A percentile compares a stretch with the other conserved stretches of the same genome.
Conservation (phyloP, 73 alveolate genomes). For the Tetrahymena malaccensis region DNA sequence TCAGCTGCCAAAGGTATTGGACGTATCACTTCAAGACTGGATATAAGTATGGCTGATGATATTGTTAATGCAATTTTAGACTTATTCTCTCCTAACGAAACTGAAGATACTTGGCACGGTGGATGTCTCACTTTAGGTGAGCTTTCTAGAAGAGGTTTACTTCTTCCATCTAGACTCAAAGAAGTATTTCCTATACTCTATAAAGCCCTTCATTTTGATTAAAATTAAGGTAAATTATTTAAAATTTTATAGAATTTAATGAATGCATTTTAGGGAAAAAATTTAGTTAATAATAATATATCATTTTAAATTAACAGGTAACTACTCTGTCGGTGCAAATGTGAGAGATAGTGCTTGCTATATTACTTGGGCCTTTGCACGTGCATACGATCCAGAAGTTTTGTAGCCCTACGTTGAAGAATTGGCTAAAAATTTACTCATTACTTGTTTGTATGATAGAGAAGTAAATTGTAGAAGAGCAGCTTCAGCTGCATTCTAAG, state of each 20-base stretch:
- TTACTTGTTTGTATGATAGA: constrained; percentile 85
- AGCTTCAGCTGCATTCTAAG: constrained; percentile 97
- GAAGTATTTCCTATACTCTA: constrained; percentile 56
- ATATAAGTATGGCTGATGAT: constrained; percentile 85
- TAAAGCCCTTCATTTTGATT: constrained; percentile 37
- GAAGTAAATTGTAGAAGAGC: constrained; percentile 98
- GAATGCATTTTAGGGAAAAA: no score
- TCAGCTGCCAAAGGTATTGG: constrained; percentile 97
- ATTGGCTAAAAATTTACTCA: constrained; percentile 61
- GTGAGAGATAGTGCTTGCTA: constrained; percentile 98
- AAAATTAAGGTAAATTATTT: constrained; percentile 39
- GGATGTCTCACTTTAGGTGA: constrained; percentile 96
- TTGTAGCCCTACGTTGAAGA: constrained; percentile 83
- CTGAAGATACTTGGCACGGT: constrained; percentile 91
- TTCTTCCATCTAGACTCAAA: constrained; percentile 80
- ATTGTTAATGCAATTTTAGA: constrained; percentile 70
- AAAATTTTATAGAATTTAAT: constrained; percentile 34
- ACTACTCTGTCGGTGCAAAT: constrained; percentile 87
- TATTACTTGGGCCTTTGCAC: constrained; percentile 95
- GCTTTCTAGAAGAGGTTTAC: constrained; percentile 93
- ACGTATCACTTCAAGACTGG: constrained; percentile 76
- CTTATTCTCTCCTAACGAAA: constrained; percentile 76
- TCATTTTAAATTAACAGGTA: background rate
- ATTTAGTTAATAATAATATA: constrained; percentile 35
- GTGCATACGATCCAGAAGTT: constrained; percentile 87